phyloP scores from a whole-genome alignment of 1,284 basidiomycete genomes.

The Cryptococcus amylolentus region DNA sequence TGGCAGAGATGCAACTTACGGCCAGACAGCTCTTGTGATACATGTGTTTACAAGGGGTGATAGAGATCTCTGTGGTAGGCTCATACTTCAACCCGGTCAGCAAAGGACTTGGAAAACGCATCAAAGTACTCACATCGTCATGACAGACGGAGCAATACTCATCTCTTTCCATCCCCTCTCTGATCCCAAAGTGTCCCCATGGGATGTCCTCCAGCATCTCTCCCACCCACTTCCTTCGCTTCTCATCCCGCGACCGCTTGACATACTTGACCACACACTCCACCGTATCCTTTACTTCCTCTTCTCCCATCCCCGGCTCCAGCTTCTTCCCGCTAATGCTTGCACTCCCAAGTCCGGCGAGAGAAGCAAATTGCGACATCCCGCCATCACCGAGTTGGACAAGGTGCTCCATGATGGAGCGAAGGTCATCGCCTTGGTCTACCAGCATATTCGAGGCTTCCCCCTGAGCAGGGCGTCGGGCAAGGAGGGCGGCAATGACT shows the following conservation, averaged over 20 bases:
- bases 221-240: conserved; percentile 17
- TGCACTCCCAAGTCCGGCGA: too few species aligned
- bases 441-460: background rate
- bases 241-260: conserved; percentile 1
- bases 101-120: background rate
- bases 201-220: conserved; percentile 11
- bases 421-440: too few species aligned
- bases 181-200: conserved; percentile 13
- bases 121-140: conserved; percentile 26
- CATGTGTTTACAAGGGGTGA: conserved; percentile 46
- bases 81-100: conserved; percentile 27
- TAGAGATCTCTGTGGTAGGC: conserved; percentile 13
- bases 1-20: conserved; percentile 18
- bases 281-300: conserved; percentile 11
- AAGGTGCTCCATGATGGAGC: too few species aligned
- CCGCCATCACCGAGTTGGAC: too few species aligned
- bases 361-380: too few species aligned
- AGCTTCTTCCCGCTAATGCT: background rate
- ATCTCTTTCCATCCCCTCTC: conserved; percentile 27
- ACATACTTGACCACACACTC: conserved; percentile 9
- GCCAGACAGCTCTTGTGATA: conserved; percentile 38
- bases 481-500: too few species aligned
- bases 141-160: conserved; percentile 34
- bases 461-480: too few species aligned
- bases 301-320: conserved; percentile 13